Conservation (phyloP, 1,284 basidiomycete genomes). For the Tranzscheliella williamsii region DNA sequence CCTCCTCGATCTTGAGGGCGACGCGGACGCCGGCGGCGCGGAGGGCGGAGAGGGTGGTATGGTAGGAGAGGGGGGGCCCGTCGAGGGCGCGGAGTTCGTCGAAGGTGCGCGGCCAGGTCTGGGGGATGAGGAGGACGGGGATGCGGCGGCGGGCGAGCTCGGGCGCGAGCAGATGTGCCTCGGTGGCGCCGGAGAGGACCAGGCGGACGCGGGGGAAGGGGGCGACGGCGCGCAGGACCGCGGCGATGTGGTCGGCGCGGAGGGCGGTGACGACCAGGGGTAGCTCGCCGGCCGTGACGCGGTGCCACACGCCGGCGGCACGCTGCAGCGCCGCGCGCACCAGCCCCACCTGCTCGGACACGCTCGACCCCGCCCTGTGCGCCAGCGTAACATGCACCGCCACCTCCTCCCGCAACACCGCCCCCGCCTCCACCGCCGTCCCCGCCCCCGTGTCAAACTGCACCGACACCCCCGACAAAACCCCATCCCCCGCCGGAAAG, state of each 20-base stretch:
- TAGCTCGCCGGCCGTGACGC: constrained; percentile 64
- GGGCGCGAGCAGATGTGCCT: constrained; percentile 70
- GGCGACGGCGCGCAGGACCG: constrained; percentile 73
- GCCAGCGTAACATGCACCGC: constrained; percentile 74
- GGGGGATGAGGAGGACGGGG: constrained; percentile 73
- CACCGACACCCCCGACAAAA: constrained; percentile 65
- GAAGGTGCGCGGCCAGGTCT: constrained; percentile 72
- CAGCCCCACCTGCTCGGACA: constrained; percentile 73
- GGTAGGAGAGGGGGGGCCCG: constrained; percentile 74
- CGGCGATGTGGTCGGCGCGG: constrained; percentile 75
- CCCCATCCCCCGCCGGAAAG: constrained; percentile 61
- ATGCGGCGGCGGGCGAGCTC: constrained; percentile 73
- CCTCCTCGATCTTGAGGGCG: constrained; percentile 70
- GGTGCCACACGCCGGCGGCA: constrained; percentile 48
- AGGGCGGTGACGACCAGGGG: constrained; percentile 74
- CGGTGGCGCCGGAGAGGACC: constrained; percentile 71
- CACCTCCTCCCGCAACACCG: constrained; percentile 71
- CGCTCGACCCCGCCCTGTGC: constrained; percentile 64
- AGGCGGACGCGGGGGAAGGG: constrained; percentile 71
- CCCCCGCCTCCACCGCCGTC: constrained; percentile 65
- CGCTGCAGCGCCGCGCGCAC: constrained; percentile 69
- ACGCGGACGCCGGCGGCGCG: constrained; percentile 73
- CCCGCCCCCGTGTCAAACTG: constrained; percentile 35
- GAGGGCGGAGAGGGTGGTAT: constrained; percentile 71
- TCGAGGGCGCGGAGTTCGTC: constrained; percentile 71